These are phyloP conservation scores for Yarrowia osloensis DNA, from an alignment of 805 yeast species.

Conservation along the genomic window DNA sequence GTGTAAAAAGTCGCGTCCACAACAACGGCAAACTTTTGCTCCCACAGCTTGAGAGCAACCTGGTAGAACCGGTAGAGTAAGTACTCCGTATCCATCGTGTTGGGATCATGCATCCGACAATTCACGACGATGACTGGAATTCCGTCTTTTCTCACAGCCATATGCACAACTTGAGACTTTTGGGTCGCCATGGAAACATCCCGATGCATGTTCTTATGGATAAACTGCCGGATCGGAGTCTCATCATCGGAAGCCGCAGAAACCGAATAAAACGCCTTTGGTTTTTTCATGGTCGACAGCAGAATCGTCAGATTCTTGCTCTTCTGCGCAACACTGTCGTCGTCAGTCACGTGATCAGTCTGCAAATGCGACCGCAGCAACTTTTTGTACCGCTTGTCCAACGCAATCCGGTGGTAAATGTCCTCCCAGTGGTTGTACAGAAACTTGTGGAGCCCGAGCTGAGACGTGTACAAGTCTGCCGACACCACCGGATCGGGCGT, in stretches of 20 bases:
- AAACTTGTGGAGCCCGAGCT: slow-evolving; percentile 53
- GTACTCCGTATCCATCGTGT: slow-evolving; percentile 50
- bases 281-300: not conserved
- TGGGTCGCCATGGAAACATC: not conserved
- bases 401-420: slow-evolving; percentile 37
- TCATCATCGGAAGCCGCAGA: not conserved
- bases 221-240: slow-evolving; percentile 62
- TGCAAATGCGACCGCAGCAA: slow-evolving; percentile 22
- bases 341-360: not conserved
- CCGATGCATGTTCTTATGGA: slow-evolving; percentile 59
- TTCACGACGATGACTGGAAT: slow-evolving; percentile 62
- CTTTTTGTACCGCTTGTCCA: slow-evolving; percentile 35
- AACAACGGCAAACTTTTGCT: slow-evolving; percentile 60
- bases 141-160: slow-evolving; percentile 71
- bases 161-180: slow-evolving; percentile 52
- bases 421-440: slow-evolving; percentile 53
- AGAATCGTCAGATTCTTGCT: slow-evolving; percentile 17
- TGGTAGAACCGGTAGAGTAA: slow-evolving; percentile 63
- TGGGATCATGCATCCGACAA: slow-evolving; percentile 45
- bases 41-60: slow-evolving; percentile 70
- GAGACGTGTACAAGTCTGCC: slow-evolving; percentile 36
- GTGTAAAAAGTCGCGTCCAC: slow-evolving; percentile 69
- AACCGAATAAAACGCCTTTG: slow-evolving; percentile 16
- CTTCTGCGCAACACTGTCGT: slow-evolving; percentile 9
- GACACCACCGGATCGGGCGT: slow-evolving; percentile 29